These are phyloP conservation scores for Eucalyptus rudis DNA, from an alignment of 345 rosid genomes.

Conservation along the genomic window DNA sequence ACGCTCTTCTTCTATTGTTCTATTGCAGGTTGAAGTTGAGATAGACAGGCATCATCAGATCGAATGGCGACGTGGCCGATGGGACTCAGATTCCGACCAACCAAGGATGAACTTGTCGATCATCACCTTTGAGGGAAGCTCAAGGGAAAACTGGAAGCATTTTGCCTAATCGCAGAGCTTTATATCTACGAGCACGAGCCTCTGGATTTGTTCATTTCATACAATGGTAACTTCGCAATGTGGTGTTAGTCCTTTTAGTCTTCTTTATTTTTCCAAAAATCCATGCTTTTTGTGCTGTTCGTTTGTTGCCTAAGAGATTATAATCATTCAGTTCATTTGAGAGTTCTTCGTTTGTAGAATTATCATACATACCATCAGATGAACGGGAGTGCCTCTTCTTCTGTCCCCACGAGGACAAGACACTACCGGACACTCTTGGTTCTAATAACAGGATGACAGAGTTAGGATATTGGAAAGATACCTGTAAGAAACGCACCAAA, in stretches of 20 bases:
- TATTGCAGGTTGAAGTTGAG: neutral
- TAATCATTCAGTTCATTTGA: neutral
- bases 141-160: neutral
- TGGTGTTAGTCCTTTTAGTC: neutral
- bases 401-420: neutral
- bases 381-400: neutral
- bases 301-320: neutral
- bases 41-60: neutral
- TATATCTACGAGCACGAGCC: neutral
- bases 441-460: neutral
- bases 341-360: neutral
- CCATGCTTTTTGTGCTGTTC: neutral
- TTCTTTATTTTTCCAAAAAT: neutral
- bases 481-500: neutral
- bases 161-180: neutral
- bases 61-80: neutral
- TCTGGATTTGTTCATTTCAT: neutral
- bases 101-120: neutral
- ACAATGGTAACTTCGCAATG: neutral
- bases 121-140: neutral
- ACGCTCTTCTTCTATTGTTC: neutral
- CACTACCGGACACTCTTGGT: neutral
- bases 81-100: neutral
- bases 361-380: neutral
- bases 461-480: neutral